Percentiles rank a stretch among this genome's conserved stretches.
These are phyloP conservation scores for Arabidopsis hybrid DNA, from an alignment of 441 rosid species.

Conservation along the genomic window DNA sequence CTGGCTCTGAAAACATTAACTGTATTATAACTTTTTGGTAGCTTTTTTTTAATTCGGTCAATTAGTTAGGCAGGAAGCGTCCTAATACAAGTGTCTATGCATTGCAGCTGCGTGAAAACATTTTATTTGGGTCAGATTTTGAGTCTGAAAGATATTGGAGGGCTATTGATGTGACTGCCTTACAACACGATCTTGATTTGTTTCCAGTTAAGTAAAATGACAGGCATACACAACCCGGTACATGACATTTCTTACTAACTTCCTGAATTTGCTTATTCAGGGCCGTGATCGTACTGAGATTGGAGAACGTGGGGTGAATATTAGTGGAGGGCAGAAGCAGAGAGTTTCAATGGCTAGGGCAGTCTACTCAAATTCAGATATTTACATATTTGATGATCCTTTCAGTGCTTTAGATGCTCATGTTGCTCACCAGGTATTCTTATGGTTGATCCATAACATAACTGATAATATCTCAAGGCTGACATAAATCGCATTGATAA, in stretches of 20 bases:
- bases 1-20: too few species aligned
- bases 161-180: constrained; percentile 80
- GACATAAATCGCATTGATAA: not conserved
- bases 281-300: constrained; percentile 93
- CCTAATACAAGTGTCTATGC: not conserved
- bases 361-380: constrained; percentile 87
- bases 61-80: not conserved
- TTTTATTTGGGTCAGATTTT: constrained; percentile 82
- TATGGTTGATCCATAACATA: not conserved
- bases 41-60: not conserved
- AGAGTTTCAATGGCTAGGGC: constrained; percentile 99
- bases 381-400: constrained; percentile 97
- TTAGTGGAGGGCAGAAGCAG: constrained; percentile 99
- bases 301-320: constrained; percentile 98
- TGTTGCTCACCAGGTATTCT: constrained; percentile 83
- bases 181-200: constrained; percentile 85
- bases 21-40: too few species aligned
- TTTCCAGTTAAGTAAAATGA: constrained; percentile 79
- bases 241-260: constrained; percentile 28
- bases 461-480: not conserved
- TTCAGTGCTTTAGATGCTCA: constrained; percentile 98
- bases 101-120: not conserved
- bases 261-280: constrained; percentile 51
- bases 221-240: constrained; percentile 21
- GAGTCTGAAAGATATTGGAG: constrained; percentile 69